These are phyloP conservation scores for Mallotus japonicus DNA, from an alignment of 441 rosid genomes.

Conservation along the genomic window DNA sequence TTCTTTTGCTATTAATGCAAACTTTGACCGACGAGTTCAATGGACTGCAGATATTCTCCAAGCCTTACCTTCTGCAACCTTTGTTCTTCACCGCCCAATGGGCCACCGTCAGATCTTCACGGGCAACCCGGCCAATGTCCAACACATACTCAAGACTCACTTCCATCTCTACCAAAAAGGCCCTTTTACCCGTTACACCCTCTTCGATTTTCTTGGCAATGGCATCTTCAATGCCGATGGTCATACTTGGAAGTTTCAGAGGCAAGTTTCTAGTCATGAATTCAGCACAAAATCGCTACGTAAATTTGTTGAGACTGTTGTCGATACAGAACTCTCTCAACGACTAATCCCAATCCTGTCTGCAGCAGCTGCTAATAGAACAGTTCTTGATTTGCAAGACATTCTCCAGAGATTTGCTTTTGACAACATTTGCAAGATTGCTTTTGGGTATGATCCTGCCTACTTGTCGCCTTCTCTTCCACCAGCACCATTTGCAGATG, in stretches of 20 bases:
- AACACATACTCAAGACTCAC: conserved; percentile 58
- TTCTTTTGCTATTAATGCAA: conserved; percentile 30
- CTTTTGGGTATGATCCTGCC: conserved; percentile 60
- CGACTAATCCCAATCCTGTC: conserved; percentile 52
- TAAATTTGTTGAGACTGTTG: conserved; percentile 51
- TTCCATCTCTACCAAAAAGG: conserved; percentile 57
- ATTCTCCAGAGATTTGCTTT: conserved; percentile 63
- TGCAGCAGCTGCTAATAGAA: conserved; percentile 20
- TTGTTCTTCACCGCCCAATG: conserved; percentile 29
- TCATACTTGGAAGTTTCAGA: conserved; percentile 59
- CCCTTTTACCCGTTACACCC: conserved; percentile 8
- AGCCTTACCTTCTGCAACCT: conserved; percentile 46
- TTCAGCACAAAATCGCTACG: conserved; percentile 63
- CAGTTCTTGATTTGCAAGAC: conserved; percentile 52
- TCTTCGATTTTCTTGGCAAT: conserved; percentile 53
- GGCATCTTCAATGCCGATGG: conserved; percentile 69
- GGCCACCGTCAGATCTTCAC: conserved; percentile 41
- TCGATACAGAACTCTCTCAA: conserved; percentile 44
- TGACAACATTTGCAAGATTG: conserved; percentile 61
- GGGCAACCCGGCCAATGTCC: conserved; percentile 58
- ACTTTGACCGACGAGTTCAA: conserved; percentile 36
- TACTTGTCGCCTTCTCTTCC: conserved; percentile 44
- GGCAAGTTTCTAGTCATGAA: conserved; percentile 66
- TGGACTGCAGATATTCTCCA: conserved; percentile 48
- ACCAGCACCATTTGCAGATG: conserved; percentile 37